Base-by-base conservation (phyloP, 2,329 filamentous ascomycete species). In the Aspergillus latus region DNA sequence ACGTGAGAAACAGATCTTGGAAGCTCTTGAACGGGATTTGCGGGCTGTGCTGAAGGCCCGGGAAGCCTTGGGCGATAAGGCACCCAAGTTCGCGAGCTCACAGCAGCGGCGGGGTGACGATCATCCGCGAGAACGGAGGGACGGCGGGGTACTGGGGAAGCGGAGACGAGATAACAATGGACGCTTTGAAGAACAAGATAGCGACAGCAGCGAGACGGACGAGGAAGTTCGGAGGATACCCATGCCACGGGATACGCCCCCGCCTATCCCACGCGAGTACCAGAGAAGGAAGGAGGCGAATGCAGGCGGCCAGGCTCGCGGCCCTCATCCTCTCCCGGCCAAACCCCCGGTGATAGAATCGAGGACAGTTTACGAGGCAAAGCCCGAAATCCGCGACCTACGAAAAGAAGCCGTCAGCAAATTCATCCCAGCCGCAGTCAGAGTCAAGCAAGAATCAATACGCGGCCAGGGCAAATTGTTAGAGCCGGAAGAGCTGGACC, bases 361-460 rank as follows among this genome's bases (percentile, higher is more conserved):
- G 2, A 89, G 89, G 78, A 90, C 89, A 0, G 89, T 94, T 3
- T 97, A 97, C 76, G 90, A 94, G 72, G 88, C 92, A 21, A 89
- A 92, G 61, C 93, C 94, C 0, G 79, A 91, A 45, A 81, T 96
- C 49, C 83, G 93, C 59, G 86, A 99, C 74, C 75, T 99, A 60
- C 82, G 84, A 58, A 91, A 96, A 73, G 94, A 99, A 71, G 93
- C 94, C 1, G 86, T 89, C 37, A 84, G 80, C 61, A 85, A 86
- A 39, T 97, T 97, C 70, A 83, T 97, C 64, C 93, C 93, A 1
- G 82, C 86, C 1, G 86, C 86, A 6, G 93, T 97, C 37, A 83
- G 86, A 65, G 82, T 84, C 72, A 97, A 97, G 74, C 81, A 96
- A 72, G 87, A 90, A 58, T 88, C 90, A 66, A 85, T 84, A 45